Base-by-base conservation (phyloP, 345 rosid genomes). In the Sapria himalayana region DNA sequence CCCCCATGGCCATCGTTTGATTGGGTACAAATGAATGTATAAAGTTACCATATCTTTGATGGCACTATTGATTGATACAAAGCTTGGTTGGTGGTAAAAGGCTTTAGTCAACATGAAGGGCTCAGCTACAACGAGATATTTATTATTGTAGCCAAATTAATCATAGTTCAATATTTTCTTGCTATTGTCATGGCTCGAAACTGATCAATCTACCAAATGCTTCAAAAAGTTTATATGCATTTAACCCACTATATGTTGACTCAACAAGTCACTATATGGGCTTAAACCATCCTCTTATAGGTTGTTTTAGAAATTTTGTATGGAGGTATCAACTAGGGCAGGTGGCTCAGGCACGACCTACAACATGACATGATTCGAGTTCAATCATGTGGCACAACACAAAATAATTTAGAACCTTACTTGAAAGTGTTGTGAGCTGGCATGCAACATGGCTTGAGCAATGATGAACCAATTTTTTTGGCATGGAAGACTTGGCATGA, bases 181-280 rank as follows among this genome's bases (percentile, higher is more conserved):
- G 40, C 42, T 16, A 11, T 48, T 4, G 35, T 10, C 0, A 16
- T 20, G 11, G 19, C 12, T 16, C 21, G 19, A 5, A 24, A 24
- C 7, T 22, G 5, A 41, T 5, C 4, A 4, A 16, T 41, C 2
- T 9, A 33, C 4, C 33, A 50, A 27, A 3, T 31, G 1, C 21
- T 46, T 16, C 20, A 29, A 9, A 47, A 41, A 27, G 44, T 44
- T 1, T 55, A 47, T 22, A 22, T 48, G 2, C 37, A 55, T 25
- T 38, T 31, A 31, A 0, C 1, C 9, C 1, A 16, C 0, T 15
- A 44, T 33, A 9, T 40, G 52, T 35, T 9, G 15, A 4, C 12
- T 57, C 1, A 25, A 15, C 2, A 45, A 33, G 9, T 37, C 39
- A 0, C 9, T 45, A 0, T 45, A 57, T 24, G 27, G 42, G 4